Conservation (phyloP, 1,139 yeast species). For the Magnusiomyces tetraspermus region DNA sequence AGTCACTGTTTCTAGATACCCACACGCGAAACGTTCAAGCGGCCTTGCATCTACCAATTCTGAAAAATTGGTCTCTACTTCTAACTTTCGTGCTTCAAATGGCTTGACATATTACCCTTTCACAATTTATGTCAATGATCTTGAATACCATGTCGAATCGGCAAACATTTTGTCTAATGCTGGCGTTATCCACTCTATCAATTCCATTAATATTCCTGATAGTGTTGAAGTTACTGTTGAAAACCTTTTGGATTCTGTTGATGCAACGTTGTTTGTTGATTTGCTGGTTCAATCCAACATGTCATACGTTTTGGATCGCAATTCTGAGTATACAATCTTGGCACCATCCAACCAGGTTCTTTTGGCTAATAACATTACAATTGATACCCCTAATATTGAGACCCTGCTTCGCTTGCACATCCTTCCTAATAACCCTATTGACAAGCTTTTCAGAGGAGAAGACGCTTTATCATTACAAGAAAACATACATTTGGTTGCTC, state of each 20-base stretch:
- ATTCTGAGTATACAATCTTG: conserved; percentile 51
- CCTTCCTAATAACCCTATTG: conserved; percentile 45
- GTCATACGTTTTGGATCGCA: conserved; percentile 29
- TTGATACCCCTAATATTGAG: conserved; percentile 38
- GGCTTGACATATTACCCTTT: conserved; percentile 7
- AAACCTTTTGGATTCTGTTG: conserved; percentile 50
- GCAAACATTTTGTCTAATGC: conserved; percentile 68
- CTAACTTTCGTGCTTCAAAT: background rate
- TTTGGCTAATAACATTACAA: conserved; percentile 43
- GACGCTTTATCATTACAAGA: conserved; percentile 38
- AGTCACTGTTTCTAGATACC: conserved; percentile 21
- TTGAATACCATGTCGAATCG: conserved; percentile 30
- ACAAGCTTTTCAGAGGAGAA: conserved; percentile 28
- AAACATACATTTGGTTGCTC: conserved; percentile 38
- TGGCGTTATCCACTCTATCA: conserved; percentile 76
- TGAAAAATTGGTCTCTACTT: background rate
- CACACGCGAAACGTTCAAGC: conserved; percentile 17
- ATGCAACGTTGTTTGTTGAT: conserved; percentile 36
- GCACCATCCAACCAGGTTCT: conserved; percentile 62
- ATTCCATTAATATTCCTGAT: conserved; percentile 49
- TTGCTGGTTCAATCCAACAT: conserved; percentile 38
- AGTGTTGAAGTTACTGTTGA: conserved; percentile 44
- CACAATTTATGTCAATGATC: conserved; percentile 26
- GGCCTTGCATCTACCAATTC: conserved; percentile 21
- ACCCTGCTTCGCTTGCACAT: conserved; percentile 60